phyloP scores from a whole-genome alignment of 441 rosid species.

The Rhodomyrtus psidioides region DNA sequence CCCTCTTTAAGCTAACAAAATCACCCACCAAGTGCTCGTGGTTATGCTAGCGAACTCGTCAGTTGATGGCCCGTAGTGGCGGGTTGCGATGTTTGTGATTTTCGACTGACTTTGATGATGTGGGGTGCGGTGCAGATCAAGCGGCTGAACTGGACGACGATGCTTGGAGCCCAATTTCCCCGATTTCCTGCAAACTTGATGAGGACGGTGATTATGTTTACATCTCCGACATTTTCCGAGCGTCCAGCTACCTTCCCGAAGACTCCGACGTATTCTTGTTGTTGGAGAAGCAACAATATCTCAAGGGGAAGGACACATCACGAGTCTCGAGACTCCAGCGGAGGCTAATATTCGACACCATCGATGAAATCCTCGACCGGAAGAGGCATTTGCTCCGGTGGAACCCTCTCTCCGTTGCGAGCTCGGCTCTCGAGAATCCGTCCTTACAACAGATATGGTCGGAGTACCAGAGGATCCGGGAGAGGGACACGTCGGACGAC shows the following conservation, averaged over 20 bases:
- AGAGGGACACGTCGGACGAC: slow-evolving; percentile 41
- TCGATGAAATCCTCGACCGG: slow-evolving; percentile 45
- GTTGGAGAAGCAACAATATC: slow-evolving; percentile 68
- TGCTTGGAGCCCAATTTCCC: slow-evolving; percentile 25
- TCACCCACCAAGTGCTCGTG: neutral
- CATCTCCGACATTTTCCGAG: slow-evolving; percentile 62
- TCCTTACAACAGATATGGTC: slow-evolving; percentile 54
- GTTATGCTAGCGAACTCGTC: neutral
- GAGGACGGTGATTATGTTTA: slow-evolving; percentile 47
- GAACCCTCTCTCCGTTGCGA: slow-evolving; percentile 18
- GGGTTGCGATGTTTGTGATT: neutral
- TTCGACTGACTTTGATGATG: neutral
- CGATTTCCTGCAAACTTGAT: slow-evolving; percentile 31
- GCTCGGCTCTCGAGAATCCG: slow-evolving; percentile 1
- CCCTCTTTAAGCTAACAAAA: neutral
- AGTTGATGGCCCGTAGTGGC: neutral
- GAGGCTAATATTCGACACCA: slow-evolving; percentile 59
- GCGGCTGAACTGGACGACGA: slow-evolving; percentile 30
- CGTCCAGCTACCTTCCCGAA: slow-evolving; percentile 43
- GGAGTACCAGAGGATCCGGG: slow-evolving; percentile 47
- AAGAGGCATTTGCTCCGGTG: slow-evolving; percentile 50
- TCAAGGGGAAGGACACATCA: slow-evolving; percentile 47
- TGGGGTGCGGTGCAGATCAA: slow-evolving; percentile 26
- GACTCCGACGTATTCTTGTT: slow-evolving; percentile 46
- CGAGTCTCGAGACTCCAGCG: slow-evolving; percentile 43